Evolutionary conservation across 495 filamentous ascomycete species (phyloP).

Genomic region (Aspergillus leporis): DNA sequence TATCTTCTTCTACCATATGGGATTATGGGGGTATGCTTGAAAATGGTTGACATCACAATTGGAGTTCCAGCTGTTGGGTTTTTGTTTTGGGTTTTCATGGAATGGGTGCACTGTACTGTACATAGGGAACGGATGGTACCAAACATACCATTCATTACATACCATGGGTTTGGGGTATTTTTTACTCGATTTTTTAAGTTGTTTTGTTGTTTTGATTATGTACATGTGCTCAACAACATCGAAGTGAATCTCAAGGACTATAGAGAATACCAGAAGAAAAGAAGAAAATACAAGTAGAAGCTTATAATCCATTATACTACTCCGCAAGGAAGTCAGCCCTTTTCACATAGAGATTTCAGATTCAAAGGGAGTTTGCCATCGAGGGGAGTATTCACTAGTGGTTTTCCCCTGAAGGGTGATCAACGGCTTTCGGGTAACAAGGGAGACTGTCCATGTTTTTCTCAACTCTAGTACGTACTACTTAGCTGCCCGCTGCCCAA

Average conservation of each 20-base stretch:
- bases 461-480: too few relatives aligned
- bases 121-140: background rate
- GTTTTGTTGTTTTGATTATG: background rate
- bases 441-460: too few relatives aligned
- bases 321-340: too few relatives aligned
- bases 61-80: background rate
- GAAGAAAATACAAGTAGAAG: too few relatives aligned
- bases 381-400: too few relatives aligned
- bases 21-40: background rate
- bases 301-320: too few relatives aligned
- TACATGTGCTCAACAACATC: background rate
- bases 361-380: too few relatives aligned
- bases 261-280: background rate
- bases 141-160: background rate
- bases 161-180: background rate
- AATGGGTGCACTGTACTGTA: background rate
- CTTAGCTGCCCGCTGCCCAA: background rate
- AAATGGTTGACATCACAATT: background rate
- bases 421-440: too few relatives aligned
- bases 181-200: background rate
- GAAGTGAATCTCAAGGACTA: background rate
- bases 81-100: background rate
- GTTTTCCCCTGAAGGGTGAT: too few relatives aligned
- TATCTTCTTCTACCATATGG: slow-evolving; percentile 3
- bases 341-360: too few relatives aligned